phyloP scores from a whole-genome alignment of 1,284 basidiomycete genomes.

The Marasmius tenuissimus region DNA sequence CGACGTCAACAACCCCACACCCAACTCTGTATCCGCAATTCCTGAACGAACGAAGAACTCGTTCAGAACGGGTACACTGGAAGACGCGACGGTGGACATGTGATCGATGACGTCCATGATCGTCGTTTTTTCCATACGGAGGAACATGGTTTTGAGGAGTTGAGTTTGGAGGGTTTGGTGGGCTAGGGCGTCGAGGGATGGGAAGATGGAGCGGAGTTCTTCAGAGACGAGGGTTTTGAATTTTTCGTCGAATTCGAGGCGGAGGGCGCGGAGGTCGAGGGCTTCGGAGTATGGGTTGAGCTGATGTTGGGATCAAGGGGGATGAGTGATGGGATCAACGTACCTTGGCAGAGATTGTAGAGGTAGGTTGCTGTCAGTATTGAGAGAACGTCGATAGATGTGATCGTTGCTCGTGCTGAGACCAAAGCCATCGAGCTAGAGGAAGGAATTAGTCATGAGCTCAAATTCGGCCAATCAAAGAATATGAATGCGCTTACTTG shows the following conservation, averaged over 20 bases:
- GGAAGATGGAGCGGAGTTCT: neutral
- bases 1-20: neutral
- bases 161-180: neutral
- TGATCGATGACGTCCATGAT: neutral
- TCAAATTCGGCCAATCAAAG: neutral
- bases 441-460: neutral
- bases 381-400: constrained; percentile 51
- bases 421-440: constrained; percentile 51
- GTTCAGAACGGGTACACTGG: neutral
- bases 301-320: neutral
- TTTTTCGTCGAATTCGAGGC: constrained; percentile 38
- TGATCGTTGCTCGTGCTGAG: constrained; percentile 52
- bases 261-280: constrained; percentile 52
- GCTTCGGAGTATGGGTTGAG: constrained; percentile 22
- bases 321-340: neutral
- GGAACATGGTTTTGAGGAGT: neutral
- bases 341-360: constrained; percentile 46
- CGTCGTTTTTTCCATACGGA: neutral
- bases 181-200: neutral
- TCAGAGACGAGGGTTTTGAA: constrained; percentile 31
- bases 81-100: neutral
- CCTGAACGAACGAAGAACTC: neutral
- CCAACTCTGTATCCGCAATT: too few relatives aligned
- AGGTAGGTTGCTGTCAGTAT: constrained; percentile 50
- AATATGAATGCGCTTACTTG: constrained; percentile 33